These are phyloP conservation scores for Tillandsia fasciculata DNA, from an alignment of 176 grass and related monocot genomes.

Conservation along the genomic window DNA sequence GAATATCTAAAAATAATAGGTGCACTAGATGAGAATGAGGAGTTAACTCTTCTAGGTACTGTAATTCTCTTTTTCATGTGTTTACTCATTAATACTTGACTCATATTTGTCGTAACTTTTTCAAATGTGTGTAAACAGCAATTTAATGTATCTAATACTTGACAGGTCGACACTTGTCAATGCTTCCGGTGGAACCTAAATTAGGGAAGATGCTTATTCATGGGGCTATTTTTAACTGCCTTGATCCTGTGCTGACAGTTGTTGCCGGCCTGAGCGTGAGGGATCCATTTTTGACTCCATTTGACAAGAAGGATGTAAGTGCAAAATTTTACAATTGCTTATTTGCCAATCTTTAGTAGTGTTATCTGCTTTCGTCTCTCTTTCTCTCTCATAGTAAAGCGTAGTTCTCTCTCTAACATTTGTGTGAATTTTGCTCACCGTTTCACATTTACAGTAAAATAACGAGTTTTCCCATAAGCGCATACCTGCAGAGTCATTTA, in stretches of 20 bases:
- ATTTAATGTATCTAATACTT: conserved; percentile 18
- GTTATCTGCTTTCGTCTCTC: neutral
- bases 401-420: neutral
- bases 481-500: neutral
- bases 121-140: neutral
- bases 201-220: conserved; percentile 97
- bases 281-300: conserved; percentile 92
- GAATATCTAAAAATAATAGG: conserved; percentile 97
- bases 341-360: neutral
- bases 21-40: conserved; percentile 89
- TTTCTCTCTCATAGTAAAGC: neutral
- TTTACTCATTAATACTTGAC: neutral
- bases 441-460: neutral
- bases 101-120: no score
- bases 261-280: conserved; percentile 92
- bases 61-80: neutral
- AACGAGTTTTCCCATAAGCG: no score
- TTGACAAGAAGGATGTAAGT: conserved; percentile 99
- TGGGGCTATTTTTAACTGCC: conserved; percentile 95
- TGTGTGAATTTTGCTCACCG: no score
- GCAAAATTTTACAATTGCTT: neutral
- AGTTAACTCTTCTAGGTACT: conserved; percentile 83
- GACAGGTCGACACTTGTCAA: conserved; percentile 77
- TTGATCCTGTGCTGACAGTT: conserved; percentile 84
- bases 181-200: conserved; percentile 97